Conservation (phyloP, 495 filamentous ascomycete species). For the Haplographium delicatum region DNA sequence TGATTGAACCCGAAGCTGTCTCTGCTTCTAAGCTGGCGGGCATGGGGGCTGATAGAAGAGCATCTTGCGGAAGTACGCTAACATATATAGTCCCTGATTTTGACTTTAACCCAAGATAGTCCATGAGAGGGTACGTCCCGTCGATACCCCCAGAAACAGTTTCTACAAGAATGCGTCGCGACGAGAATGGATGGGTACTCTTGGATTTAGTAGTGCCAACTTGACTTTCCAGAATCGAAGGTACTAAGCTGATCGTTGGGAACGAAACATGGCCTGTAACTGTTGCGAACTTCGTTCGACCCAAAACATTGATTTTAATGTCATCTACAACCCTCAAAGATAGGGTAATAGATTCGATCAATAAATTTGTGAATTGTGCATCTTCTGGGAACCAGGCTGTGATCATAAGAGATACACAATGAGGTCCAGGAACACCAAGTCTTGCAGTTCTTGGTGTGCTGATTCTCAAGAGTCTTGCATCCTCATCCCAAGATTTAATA, state of each 20-base stretch:
- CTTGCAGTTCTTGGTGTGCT: conserved; percentile 17
- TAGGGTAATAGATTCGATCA: conserved; percentile 15
- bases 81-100: conserved; percentile 14
- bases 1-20: conserved; percentile 17
- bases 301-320: conserved; percentile 16
- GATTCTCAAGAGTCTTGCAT: conserved; percentile 13
- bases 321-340: conserved; percentile 18
- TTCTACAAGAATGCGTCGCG: conserved; percentile 15
- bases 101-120: conserved; percentile 3
- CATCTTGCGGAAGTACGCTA: conserved; percentile 7
- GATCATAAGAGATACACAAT: conserved; percentile 23
- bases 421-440: neutral
- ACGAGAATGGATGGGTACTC: conserved; percentile 11
- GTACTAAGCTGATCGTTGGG: neutral
- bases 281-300: conserved; percentile 9
- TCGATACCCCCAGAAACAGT: conserved; percentile 15
- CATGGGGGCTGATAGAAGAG: neutral
- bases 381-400: conserved; percentile 24
- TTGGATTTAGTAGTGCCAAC: neutral
- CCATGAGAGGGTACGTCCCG: conserved; percentile 9
- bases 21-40: conserved; percentile 15
- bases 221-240: neutral
- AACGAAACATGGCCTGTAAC: conserved; percentile 18
- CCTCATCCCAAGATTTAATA: conserved; percentile 11
- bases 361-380: conserved; percentile 11